Evolutionary conservation across 805 yeast genomes (phyloP).

Genomic region (Metschnikowia colocasiae): DNA sequence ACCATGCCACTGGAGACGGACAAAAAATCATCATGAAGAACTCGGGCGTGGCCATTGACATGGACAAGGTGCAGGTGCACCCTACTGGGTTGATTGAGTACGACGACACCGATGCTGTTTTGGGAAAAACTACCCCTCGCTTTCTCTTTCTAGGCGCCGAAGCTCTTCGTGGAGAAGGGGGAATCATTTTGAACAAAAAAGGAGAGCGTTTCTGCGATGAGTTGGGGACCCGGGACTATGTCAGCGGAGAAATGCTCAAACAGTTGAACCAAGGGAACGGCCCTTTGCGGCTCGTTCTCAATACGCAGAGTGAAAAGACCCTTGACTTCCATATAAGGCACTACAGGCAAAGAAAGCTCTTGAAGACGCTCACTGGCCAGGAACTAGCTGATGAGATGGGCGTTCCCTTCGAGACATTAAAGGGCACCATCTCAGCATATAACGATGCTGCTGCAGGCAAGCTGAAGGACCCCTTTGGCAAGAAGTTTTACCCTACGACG

Average conservation of each 20-base stretch:
- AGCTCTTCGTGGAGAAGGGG: conserved; percentile 65
- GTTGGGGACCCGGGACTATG: conserved; percentile 57
- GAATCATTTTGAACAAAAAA: conserved; percentile 47
- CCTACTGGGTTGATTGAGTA: conserved; percentile 61
- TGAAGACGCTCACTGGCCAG: conserved; percentile 44
- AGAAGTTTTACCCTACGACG: conserved; percentile 45
- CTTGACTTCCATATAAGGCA: conserved; percentile 53
- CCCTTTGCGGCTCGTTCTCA: conserved; percentile 51
- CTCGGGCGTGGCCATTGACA: conserved; percentile 54
- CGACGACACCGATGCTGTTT: conserved; percentile 41
- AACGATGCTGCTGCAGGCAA: conserved; percentile 42
- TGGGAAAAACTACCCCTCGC: conserved; percentile 40
- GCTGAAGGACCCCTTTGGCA: conserved; percentile 39
- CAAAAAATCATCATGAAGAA: conserved; percentile 50
- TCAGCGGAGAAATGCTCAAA: conserved; percentile 53
- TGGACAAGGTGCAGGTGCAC: conserved; percentile 65
- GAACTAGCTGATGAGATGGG: conserved; percentile 44
- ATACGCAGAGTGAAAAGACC: conserved; percentile 41
- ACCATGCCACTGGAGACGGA: conserved; percentile 62
- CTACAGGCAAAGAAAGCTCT: conserved; percentile 52
- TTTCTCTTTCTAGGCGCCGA: conserved; percentile 62
- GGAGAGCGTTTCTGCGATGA: conserved; percentile 61
- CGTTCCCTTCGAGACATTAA: conserved; percentile 26
- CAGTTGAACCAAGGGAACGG: conserved; percentile 36
- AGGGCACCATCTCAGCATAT: conserved; percentile 36